Conservation (phyloP, 2,329 filamentous ascomycete genomes). For the Aspergillus arachidicola region DNA sequence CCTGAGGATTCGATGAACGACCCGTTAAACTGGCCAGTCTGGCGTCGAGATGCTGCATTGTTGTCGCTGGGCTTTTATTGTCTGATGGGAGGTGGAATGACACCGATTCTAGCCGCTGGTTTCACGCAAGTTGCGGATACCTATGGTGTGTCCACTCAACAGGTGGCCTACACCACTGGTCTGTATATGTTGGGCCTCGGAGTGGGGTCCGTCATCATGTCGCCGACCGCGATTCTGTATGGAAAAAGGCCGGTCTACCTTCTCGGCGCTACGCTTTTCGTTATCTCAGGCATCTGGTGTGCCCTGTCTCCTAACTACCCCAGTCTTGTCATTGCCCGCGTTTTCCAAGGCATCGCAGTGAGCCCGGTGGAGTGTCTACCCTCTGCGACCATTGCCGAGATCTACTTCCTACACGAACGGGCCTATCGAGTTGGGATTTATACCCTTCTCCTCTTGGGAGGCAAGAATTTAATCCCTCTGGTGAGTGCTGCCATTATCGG, state of each 20-base stretch:
- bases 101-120: constrained; percentile 83
- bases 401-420: constrained; percentile 92
- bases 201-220: constrained; percentile 78
- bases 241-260: constrained; percentile 93
- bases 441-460: constrained; percentile 81
- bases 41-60: constrained; percentile 78
- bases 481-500: constrained; percentile 85
- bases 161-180: constrained; percentile 84
- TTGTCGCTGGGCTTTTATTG: constrained; percentile 88
- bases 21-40: constrained; percentile 85
- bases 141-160: constrained; percentile 67
- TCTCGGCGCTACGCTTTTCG: constrained; percentile 73
- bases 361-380: constrained; percentile 91
- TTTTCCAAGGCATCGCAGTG: constrained; percentile 85
- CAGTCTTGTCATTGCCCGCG: constrained; percentile 77
- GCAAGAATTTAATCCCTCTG: constrained; percentile 87
- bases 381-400: constrained; percentile 91
- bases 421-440: constrained; percentile 94
- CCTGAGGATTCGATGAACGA: constrained; percentile 90
- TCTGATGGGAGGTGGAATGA: constrained; percentile 91
- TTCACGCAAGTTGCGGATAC: constrained; percentile 76
- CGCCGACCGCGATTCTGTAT: constrained; percentile 85
- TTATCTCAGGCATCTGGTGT: constrained; percentile 78
- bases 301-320: constrained; percentile 78
- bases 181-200: constrained; percentile 94